Evolutionary conservation across 2,329 filamentous ascomycete species (phyloP), one percentile per base, ranked within the genome.

Genomic region (Stachybotrys echinatus): DNA sequence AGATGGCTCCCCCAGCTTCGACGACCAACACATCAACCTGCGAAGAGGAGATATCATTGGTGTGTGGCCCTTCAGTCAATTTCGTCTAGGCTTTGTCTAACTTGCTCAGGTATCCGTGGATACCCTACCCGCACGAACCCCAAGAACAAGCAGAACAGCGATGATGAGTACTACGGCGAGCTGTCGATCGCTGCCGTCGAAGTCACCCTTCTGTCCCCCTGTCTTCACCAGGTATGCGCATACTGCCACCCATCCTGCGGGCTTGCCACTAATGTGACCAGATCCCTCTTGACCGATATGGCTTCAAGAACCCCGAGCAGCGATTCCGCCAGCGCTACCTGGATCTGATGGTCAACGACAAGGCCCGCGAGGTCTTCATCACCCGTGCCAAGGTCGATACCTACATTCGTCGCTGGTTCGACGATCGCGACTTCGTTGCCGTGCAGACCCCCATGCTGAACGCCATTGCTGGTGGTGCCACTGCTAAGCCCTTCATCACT

Each of bases 381-480:
- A 91, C 88, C 38, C 83, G 94, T 49, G 84, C 89, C 63, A 91
- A 89, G 80, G 92, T 97, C 63, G 83, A 95, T 65, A 84, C 82
- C 54, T 96, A 90, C 66, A 87, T 99, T 58, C 89, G 94, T 58
- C 81, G 83, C 61, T 99, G 87, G 78, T 89, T 99, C 60, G 89
- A 96, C 62, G 81, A 86, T 59, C 81, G 87, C 48, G 89, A 92
- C 61, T 99, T 99, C 69, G 78, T 91, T 50, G 92, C 96, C 68
- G 92, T 97, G 22, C 90, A 97, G 74, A 99, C 94, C 1, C 92
- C 94, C 5, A 96, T 97, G 83, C 92, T 99, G 81, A 95, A 96
- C 68, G 83, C 88, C 62, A 95, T 96, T 65, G 91, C 94, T 23
- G 95, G 94, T 59, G 94, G 94, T 65, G 94, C 94, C 31, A 97